phyloP scores from a whole-genome alignment of 768 basidiomycete species.

The Tylopilus sp. region DNA sequence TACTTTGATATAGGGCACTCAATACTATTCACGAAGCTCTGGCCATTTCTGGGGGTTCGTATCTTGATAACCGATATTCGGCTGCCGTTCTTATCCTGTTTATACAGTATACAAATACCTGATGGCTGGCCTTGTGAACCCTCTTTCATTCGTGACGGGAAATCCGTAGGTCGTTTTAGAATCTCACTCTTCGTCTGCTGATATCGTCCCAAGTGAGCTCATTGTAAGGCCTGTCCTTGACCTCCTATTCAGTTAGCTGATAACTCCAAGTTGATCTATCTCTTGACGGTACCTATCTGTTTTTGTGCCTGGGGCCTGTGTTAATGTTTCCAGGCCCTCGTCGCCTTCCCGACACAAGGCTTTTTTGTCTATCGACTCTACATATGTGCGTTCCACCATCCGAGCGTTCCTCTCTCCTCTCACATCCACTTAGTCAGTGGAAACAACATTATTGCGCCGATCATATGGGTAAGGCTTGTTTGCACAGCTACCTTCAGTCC shows the following conservation, averaged over 20 bases:
- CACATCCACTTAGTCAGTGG: background rate
- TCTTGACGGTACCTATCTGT: background rate
- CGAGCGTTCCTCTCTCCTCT: background rate
- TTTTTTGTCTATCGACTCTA: background rate
- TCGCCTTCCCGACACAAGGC: background rate
- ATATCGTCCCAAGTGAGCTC: background rate
- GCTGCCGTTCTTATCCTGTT: background rate
- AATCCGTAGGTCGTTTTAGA: conserved; percentile 2
- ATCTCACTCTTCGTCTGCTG: background rate
- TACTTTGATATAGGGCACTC: background rate
- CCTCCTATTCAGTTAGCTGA: background rate
- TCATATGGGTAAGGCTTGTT: background rate
- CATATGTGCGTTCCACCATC: background rate
- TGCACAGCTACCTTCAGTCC: background rate
- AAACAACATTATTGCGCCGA: background rate
- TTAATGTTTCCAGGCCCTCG: background rate
- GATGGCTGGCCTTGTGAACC: background rate
- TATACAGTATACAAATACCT: conserved; percentile 4
- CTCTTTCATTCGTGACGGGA: background rate
- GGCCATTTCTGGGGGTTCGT: conserved; percentile 8
- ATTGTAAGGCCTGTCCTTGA: background rate
- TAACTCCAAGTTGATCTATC: background rate
- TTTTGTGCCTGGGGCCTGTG: background rate
- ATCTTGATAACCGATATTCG: background rate
- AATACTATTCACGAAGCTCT: conserved; percentile 8